Percentiles rank a stretch among this genome's conserved stretches.
These are phyloP conservation scores for Balamuthia mandrillaris DNA, from an alignment of 208 protist genomes.

Conservation along the genomic window DNA sequence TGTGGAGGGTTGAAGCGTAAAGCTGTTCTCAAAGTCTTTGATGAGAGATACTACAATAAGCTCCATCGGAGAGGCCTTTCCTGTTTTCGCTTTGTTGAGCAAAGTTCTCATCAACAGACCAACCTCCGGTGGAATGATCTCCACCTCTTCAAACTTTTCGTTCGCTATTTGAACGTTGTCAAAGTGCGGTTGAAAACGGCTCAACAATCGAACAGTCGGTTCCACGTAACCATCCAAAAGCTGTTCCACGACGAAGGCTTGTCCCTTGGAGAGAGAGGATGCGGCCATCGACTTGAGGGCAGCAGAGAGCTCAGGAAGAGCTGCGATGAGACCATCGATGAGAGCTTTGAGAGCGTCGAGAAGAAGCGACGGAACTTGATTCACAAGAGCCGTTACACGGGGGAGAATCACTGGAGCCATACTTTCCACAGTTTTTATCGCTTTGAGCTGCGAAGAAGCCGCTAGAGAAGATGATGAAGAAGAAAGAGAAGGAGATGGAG, in stretches of 20 bases:
- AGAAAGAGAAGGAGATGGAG: not conserved
- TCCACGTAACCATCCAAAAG: not conserved
- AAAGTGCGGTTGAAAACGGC: not conserved
- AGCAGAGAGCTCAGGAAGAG: not conserved
- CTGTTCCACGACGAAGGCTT: not conserved
- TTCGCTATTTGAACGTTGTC: not conserved
- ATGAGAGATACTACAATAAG: not conserved
- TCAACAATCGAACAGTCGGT: not conserved
- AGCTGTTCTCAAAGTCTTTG: not conserved
- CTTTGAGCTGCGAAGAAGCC: not conserved
- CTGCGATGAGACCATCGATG: not conserved
- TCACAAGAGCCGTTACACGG: not conserved
- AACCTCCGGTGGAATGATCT: constrained; percentile 18
- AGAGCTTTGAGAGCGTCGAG: not conserved
- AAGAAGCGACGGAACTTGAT: not conserved
- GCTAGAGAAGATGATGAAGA: not conserved
- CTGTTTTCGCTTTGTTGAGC: not conserved
- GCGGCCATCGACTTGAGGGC: not conserved
- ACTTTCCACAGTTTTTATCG: no score
- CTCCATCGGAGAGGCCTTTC: constrained; percentile 14
- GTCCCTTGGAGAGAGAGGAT: not conserved
- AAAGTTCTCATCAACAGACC: not conserved
- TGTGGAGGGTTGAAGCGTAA: not conserved
- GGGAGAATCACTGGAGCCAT: not conserved
- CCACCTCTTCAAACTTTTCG: not conserved